Conservation (phyloP, 352 stramenopile species). For the Phytopythium mirpurense region DNA sequence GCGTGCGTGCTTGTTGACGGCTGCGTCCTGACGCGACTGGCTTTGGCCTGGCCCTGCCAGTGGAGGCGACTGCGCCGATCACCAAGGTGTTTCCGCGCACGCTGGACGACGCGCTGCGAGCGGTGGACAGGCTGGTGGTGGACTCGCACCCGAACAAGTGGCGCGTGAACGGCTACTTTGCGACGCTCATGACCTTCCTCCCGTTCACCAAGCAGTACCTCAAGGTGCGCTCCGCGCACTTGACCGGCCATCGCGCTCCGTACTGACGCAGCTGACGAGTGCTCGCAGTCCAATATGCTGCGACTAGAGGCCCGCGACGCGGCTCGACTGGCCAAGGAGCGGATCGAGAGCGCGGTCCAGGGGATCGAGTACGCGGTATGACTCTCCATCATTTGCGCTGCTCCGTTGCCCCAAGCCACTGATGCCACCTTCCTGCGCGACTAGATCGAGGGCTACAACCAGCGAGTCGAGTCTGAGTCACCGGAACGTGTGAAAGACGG, state of each 20-base stretch:
- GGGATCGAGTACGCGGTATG: slow-evolving; percentile 21
- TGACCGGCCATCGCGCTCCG: background rate
- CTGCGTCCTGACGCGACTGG: background rate
- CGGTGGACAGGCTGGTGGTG: slow-evolving; percentile 75
- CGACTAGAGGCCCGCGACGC: slow-evolving; percentile 73
- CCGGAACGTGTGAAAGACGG: slow-evolving; percentile 56
- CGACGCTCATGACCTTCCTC: slow-evolving; percentile 83
- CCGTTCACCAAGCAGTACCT: slow-evolving; percentile 87
- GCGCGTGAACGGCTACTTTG: slow-evolving; percentile 87
- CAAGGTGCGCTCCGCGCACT: slow-evolving; percentile 30
- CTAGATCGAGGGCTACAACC: slow-evolving; percentile 34
- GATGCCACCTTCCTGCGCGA: background rate
- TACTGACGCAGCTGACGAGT: slow-evolving; percentile 2
- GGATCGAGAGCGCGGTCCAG: slow-evolving; percentile 45
- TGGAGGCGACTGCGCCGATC: slow-evolving; percentile 34
- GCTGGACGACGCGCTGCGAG: slow-evolving; percentile 72
- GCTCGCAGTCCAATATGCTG: slow-evolving; percentile 73
- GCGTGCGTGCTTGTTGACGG: background rate
- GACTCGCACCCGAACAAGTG: slow-evolving; percentile 84
- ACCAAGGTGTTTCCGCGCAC: slow-evolving; percentile 79
- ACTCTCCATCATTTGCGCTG: background rate
- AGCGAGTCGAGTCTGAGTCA: slow-evolving; percentile 22
- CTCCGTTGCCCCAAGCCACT: background rate
- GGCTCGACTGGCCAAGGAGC: slow-evolving; percentile 47
- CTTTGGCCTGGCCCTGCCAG: slow-evolving; percentile 32